Conservation (phyloP, 805 yeast species). For the Nakazawaea ernobii region DNA sequence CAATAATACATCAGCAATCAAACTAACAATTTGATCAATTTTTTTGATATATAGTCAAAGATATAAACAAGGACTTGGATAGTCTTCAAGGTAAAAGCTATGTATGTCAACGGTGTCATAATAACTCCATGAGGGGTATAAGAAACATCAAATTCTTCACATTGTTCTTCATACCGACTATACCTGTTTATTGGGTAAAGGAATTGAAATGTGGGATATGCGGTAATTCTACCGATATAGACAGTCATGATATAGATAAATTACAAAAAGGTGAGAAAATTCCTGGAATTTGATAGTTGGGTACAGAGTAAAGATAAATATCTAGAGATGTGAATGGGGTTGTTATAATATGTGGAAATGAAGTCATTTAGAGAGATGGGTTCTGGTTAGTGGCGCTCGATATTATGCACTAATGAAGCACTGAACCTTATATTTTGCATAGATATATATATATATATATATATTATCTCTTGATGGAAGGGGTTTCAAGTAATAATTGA, state of each 20-base stretch:
- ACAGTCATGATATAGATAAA: neutral
- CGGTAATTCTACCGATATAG: constrained; percentile 10
- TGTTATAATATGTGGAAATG: too few relatives aligned
- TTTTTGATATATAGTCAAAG: constrained; percentile 5
- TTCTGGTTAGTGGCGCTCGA: too few relatives aligned
- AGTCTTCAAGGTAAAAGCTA: constrained; percentile 10
- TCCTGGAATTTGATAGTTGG: neutral
- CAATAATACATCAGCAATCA: too few relatives aligned
- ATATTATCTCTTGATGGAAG: too few relatives aligned
- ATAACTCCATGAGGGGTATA: constrained; percentile 19
- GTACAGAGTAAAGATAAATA: neutral
- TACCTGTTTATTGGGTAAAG: constrained; percentile 20
- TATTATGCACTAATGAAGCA: too few relatives aligned
- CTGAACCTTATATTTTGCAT: too few relatives aligned
- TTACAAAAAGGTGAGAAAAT: constrained; percentile 10
- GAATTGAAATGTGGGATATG: constrained; percentile 22
- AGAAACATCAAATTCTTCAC: constrained; percentile 19
- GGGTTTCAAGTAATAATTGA: too few relatives aligned
- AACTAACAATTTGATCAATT: too few relatives aligned
- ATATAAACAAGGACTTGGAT: constrained; percentile 7
- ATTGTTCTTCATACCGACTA: constrained; percentile 20
- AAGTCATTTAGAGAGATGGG: too few relatives aligned
- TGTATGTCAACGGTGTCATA: constrained; percentile 23
- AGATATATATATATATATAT: too few relatives aligned
- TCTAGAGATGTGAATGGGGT: neutral